Evolutionary conservation across 73 alveolate genomes (phyloP).

Genomic region (Halteria grandinella): DNA sequence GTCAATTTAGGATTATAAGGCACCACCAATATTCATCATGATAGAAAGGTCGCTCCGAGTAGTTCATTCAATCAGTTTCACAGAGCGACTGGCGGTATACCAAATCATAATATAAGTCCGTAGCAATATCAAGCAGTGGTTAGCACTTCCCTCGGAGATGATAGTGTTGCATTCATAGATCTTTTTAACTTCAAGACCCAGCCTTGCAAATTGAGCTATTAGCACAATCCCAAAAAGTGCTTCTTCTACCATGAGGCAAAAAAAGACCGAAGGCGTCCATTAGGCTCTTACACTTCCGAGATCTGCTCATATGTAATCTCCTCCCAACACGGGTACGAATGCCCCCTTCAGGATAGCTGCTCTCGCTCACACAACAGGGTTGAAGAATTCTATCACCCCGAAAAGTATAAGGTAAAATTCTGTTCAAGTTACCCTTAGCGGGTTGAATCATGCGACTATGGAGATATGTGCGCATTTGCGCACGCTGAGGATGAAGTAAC

Average conservation of each 20-base stretch:
- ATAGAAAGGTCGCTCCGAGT: too few relatives aligned
- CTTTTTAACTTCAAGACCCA: slow-evolving; percentile 70
- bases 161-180: slow-evolving; percentile 64
- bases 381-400: slow-evolving; percentile 87
- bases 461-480: slow-evolving; percentile 88
- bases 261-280: slow-evolving; percentile 78
- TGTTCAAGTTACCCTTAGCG: slow-evolving; percentile 81
- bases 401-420: slow-evolving; percentile 85
- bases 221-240: slow-evolving; percentile 84
- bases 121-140: too few relatives aligned
- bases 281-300: slow-evolving; percentile 73
- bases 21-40: too few relatives aligned
- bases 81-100: too few relatives aligned
- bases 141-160: too few relatives aligned
- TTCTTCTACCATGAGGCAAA: slow-evolving; percentile 74
- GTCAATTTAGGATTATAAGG: too few relatives aligned
- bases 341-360: slow-evolving; percentile 82
- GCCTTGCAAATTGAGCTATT: slow-evolving; percentile 71
- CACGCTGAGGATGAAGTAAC: slow-evolving; percentile 84
- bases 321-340: slow-evolving; percentile 57
- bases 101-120: too few relatives aligned
- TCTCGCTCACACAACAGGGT: slow-evolving; percentile 84
- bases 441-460: slow-evolving; percentile 82
- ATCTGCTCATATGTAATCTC: slow-evolving; percentile 71
- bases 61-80: too few relatives aligned